Percentiles rank a stretch among this genome's conserved stretches.
Evolutionary conservation across 495 filamentous ascomycete species (phyloP).

Genomic region (Hyaloscypha bicolor): DNA sequence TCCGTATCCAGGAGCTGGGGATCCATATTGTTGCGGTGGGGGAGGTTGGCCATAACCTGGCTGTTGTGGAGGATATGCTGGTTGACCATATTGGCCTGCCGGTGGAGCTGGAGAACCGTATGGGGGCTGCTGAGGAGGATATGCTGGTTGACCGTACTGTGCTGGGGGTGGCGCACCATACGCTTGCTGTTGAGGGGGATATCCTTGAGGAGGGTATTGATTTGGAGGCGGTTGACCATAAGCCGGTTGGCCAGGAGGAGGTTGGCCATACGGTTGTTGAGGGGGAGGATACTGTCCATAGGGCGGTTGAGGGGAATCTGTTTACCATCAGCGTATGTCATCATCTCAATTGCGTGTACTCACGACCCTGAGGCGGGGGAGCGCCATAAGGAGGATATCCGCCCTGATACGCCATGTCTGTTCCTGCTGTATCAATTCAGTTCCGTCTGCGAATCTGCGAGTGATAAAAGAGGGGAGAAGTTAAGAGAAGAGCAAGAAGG

Average conservation of each 20-base stretch:
- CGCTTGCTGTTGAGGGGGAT: constrained; percentile 16
- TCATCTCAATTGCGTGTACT: constrained; percentile 6
- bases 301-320: constrained; percentile 29
- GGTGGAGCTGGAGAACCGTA: constrained; percentile 30
- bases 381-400: constrained; percentile 14
- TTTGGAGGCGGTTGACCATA: constrained; percentile 25
- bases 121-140: constrained; percentile 22
- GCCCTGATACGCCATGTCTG: constrained; percentile 29
- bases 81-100: constrained; percentile 20
- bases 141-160: constrained; percentile 7
- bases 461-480: not conserved
- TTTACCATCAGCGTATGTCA: constrained; percentile 7
- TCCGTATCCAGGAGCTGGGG: constrained; percentile 37
- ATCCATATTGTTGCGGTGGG: constrained; percentile 29
- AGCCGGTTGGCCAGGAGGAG: constrained; percentile 21
- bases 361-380: constrained; percentile 27
- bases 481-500: constrained; percentile 18
- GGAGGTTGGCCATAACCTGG: constrained; percentile 37
- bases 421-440: not conserved
- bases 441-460: constrained; percentile 10
- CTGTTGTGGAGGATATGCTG: constrained; percentile 30
- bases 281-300: constrained; percentile 14
- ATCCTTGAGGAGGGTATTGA: constrained; percentile 10
- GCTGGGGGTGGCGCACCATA: constrained; percentile 28
- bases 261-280: not conserved